phyloP scores from a whole-genome alignment of 805 yeast genomes.

The Kregervanrija fluxuum region DNA sequence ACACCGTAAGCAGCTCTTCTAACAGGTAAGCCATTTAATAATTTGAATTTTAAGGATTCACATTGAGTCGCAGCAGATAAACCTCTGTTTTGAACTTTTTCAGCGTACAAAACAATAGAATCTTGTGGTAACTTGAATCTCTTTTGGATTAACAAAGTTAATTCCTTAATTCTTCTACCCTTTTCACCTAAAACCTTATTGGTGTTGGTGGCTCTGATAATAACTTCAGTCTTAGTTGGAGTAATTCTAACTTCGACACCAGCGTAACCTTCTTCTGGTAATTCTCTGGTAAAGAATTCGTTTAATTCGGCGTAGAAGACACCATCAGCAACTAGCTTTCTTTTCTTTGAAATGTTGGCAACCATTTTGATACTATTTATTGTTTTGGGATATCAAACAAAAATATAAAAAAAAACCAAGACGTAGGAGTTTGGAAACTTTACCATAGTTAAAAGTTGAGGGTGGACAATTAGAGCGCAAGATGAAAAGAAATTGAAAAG shows the following conservation, averaged over 20 bases:
- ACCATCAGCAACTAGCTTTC: constrained; percentile 99
- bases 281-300: constrained; percentile 99
- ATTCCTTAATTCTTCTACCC: constrained; percentile 99
- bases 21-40: constrained; percentile 97
- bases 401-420: too few relatives aligned
- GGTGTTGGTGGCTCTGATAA: constrained; percentile 98
- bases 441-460: too few relatives aligned
- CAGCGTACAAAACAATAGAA: constrained; percentile 91
- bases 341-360: constrained; percentile 76
- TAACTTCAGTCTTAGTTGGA: constrained; percentile 95
- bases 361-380: constrained; percentile 20
- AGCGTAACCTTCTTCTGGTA: constrained; percentile 99
- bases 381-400: not conserved
- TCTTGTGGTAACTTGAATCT: constrained; percentile 96
- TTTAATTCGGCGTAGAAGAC: constrained; percentile 99
- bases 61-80: constrained; percentile 99
- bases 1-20: constrained; percentile 99
- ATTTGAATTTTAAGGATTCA: constrained; percentile 97
- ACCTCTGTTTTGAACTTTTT: constrained; percentile 99
- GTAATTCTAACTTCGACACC: constrained; percentile 99
- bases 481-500: too few relatives aligned
- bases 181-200: constrained; percentile 98
- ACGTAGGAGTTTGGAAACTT: too few relatives aligned
- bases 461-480: too few relatives aligned
- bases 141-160: constrained; percentile 95